Conservation (phyloP, 2,329 filamentous ascomycete genomes). For the Claviceps sorghi region DNA sequence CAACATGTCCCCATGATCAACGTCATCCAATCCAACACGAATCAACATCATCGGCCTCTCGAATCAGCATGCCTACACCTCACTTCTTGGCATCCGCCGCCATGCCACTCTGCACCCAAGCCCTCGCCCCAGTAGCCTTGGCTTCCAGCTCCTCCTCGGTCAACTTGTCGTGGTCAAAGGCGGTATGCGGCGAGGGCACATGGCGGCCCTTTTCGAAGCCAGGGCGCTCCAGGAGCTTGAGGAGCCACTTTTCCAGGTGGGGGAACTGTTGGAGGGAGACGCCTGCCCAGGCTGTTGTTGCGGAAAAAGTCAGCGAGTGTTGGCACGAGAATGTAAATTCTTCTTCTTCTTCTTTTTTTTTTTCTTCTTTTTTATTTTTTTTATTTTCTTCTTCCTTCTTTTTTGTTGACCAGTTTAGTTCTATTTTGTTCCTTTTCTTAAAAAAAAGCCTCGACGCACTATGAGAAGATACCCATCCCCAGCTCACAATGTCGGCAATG, state of each 20-base stretch:
- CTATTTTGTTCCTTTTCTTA: too few relatives aligned
- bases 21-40: too few relatives aligned
- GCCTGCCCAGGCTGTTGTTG: constrained; percentile 19
- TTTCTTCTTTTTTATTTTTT: too few relatives aligned
- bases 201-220: constrained; percentile 63
- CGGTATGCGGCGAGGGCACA: constrained; percentile 52
- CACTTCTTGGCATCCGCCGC: constrained; percentile 45
- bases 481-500: constrained; percentile 66
- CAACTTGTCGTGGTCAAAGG: constrained; percentile 31
- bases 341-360: too few relatives aligned
- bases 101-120: constrained; percentile 59
- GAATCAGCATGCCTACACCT: too few relatives aligned
- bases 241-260: constrained; percentile 60
- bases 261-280: constrained; percentile 61
- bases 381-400: too few relatives aligned
- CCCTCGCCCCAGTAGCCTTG: constrained; percentile 33
- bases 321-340: too few relatives aligned
- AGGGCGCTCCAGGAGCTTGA: constrained; percentile 51
- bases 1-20: too few relatives aligned
- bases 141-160: constrained; percentile 41
- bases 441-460: constrained; percentile 27
- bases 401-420: too few relatives aligned
- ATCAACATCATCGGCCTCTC: too few relatives aligned
- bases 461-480: constrained; percentile 56
- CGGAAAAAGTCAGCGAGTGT: too few relatives aligned